These are phyloP conservation scores for Cryptococcus wingfieldii DNA, from an alignment of 1,284 basidiomycete genomes.

Conservation along the genomic window DNA sequence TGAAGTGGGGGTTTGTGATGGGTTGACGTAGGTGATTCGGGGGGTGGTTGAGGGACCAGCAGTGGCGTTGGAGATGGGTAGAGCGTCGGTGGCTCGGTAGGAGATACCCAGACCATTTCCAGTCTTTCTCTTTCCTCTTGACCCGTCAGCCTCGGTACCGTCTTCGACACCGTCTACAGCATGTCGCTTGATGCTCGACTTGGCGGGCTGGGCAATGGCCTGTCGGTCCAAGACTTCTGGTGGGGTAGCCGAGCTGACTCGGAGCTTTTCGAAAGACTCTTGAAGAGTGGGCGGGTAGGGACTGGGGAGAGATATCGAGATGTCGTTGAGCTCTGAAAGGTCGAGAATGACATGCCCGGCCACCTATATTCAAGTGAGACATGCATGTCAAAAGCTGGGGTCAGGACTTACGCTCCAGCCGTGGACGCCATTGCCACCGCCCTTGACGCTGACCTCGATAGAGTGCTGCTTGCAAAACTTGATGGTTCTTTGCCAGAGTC, in stretches of 20 bases:
- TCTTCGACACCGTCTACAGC: constrained; percentile 11
- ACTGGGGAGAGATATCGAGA: constrained; percentile 62
- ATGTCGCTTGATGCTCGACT: constrained; percentile 16
- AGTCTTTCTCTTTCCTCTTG: constrained; percentile 7
- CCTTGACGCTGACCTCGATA: constrained; percentile 75
- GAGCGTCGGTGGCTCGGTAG: neutral
- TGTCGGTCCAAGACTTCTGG: constrained; percentile 2
- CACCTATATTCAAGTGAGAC: constrained; percentile 48
- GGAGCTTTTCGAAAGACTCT: constrained; percentile 20
- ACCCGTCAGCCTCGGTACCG: constrained; percentile 3
- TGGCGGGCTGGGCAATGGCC: constrained; percentile 5
- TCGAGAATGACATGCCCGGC: constrained; percentile 79
- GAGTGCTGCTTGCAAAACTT: constrained; percentile 64
- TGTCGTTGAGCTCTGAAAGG: constrained; percentile 61
- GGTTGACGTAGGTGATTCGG: constrained; percentile 36
- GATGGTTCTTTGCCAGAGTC: constrained; percentile 54
- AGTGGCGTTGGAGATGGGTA: constrained; percentile 5
- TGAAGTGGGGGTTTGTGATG: constrained; percentile 25
- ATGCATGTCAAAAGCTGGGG: neutral
- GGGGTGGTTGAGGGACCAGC: constrained; percentile 3
- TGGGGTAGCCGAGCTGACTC: constrained; percentile 1
- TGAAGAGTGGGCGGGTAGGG: constrained; percentile 22
- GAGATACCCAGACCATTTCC: constrained; percentile 1
- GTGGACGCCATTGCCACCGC: constrained; percentile 81
- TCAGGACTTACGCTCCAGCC: constrained; percentile 61